phyloP scores from a whole-genome alignment of 176 grass and related monocot genomes.

The Saccharum officinarum region DNA sequence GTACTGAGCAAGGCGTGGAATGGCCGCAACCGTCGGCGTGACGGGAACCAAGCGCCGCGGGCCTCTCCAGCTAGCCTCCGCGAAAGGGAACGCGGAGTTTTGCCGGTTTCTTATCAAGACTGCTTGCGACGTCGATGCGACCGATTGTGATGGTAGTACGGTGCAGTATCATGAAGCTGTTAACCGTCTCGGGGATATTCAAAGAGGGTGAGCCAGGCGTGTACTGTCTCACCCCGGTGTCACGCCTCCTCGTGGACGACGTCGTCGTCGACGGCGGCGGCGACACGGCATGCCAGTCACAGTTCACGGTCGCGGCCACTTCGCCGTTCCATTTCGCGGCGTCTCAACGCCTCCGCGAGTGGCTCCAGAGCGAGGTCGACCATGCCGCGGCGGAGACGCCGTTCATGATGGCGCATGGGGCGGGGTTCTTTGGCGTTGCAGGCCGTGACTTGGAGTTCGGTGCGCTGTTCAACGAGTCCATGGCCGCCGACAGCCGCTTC shows the following conservation, averaged over 20 bases:
- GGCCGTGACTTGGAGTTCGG: not conserved
- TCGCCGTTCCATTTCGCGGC: not conserved
- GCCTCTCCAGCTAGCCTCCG: too few relatives aligned
- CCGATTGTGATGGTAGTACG: too few relatives aligned
- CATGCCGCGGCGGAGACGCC: not conserved
- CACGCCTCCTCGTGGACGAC: conserved; percentile 28
- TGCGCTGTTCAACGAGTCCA: not conserved
- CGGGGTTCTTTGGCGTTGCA: fast-evolving
- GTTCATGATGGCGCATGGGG: conserved; percentile 10
- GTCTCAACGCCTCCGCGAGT: not conserved
- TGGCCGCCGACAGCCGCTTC: not conserved
- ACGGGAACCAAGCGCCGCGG: too few relatives aligned
- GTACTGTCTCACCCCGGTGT: conserved; percentile 42
- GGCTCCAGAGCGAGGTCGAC: not conserved
- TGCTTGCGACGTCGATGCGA: too few relatives aligned
- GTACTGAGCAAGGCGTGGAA: too few relatives aligned
- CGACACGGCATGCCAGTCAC: not conserved
- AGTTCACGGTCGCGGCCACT: not conserved
- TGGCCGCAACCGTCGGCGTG: too few relatives aligned
- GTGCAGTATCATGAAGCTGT: conserved; percentile 22
- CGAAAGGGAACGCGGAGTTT: too few relatives aligned
- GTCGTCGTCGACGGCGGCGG: too few relatives aligned
- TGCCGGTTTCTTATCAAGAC: too few relatives aligned
- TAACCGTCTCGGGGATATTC: conserved; percentile 11
- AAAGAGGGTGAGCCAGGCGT: too few relatives aligned